Percentiles rank a stretch among this genome's conserved stretches.
Evolutionary conservation across 441 rosid species (phyloP).

Genomic region (Brassica hybrid): DNA sequence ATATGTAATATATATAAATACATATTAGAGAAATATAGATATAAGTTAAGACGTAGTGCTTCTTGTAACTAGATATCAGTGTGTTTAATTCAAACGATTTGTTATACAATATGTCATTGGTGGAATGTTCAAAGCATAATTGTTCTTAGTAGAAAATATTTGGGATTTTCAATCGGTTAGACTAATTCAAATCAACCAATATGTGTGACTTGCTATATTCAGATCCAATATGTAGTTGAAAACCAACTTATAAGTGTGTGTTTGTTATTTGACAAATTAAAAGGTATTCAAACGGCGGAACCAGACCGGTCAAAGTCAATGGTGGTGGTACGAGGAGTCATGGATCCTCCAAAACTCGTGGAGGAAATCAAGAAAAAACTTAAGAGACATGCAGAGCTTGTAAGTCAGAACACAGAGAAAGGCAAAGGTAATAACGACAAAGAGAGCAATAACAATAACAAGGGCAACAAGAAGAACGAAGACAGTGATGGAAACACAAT

Average conservation of each 20-base stretch:
- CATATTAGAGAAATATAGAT: too few relatives aligned
- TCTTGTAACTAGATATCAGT: not conserved
- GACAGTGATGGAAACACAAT: conserved; percentile 17
- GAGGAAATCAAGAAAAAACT: conserved; percentile 44
- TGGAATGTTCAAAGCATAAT: not conserved
- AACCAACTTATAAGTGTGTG: not conserved
- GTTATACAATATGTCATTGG: not conserved
- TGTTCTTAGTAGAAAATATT: too few relatives aligned
- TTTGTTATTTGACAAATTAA: not conserved
- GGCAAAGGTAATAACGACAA: conserved; percentile 7
- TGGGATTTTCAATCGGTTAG: too few relatives aligned
- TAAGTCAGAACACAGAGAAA: conserved; percentile 37
- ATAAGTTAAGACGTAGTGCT: not conserved
- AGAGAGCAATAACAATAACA: not conserved
- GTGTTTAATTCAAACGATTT: not conserved
- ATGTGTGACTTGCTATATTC: not conserved
- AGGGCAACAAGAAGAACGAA: conserved; percentile 1
- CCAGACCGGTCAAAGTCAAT: conserved; percentile 52
- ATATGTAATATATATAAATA: not conserved
- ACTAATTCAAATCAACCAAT: not conserved
- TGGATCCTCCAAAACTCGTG: conserved; percentile 54
- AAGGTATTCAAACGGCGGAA: conserved; percentile 55
- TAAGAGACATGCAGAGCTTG: conserved; percentile 55
- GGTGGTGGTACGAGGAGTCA: conserved; percentile 53
- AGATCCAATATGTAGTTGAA: not conserved